Percentiles rank a stretch among this genome's conserved stretches.
Evolutionary conservation across 805 yeast species (phyloP).

Genomic region (Metschnikowia hibisci): DNA sequence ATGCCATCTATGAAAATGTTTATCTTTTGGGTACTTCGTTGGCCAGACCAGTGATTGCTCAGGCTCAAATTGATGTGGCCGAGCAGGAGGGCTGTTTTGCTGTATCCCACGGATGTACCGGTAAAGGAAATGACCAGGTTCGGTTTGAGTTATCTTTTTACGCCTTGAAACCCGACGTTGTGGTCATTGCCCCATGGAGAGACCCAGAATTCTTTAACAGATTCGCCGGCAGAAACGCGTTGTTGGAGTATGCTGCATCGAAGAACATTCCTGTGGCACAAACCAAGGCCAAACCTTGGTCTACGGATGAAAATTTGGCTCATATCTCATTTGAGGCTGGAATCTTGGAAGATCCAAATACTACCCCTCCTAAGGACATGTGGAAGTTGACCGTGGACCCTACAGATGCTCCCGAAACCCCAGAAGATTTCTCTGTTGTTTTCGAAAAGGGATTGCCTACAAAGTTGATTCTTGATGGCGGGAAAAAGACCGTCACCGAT

Average conservation of each 20-base stretch:
- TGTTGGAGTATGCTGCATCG: conserved; percentile 87
- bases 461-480: conserved; percentile 68
- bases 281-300: conserved; percentile 99
- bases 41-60: conserved; percentile 98
- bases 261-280: conserved; percentile 94
- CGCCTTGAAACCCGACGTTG: conserved; percentile 95
- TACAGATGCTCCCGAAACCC: conserved; percentile 86
- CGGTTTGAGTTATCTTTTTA: conserved; percentile 96
- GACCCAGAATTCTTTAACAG: conserved; percentile 90
- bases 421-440: conserved; percentile 81
- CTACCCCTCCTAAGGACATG: conserved; percentile 99
- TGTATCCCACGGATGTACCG: conserved; percentile 98
- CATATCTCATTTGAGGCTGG: conserved; percentile 99
- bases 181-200: conserved; percentile 99
- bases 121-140: conserved; percentile 99
- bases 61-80: conserved; percentile 97
- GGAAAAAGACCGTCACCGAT: conserved; percentile 61
- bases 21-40: conserved; percentile 94
- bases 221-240: conserved; percentile 97
- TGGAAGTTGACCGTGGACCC: conserved; percentile 99
- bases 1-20: conserved; percentile 97
- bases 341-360: conserved; percentile 96
- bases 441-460: conserved; percentile 86
- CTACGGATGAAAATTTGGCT: conserved; percentile 98
- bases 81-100: conserved; percentile 98